phyloP scores from a whole-genome alignment of 805 yeast species.

The Lipomyces orientalis region DNA sequence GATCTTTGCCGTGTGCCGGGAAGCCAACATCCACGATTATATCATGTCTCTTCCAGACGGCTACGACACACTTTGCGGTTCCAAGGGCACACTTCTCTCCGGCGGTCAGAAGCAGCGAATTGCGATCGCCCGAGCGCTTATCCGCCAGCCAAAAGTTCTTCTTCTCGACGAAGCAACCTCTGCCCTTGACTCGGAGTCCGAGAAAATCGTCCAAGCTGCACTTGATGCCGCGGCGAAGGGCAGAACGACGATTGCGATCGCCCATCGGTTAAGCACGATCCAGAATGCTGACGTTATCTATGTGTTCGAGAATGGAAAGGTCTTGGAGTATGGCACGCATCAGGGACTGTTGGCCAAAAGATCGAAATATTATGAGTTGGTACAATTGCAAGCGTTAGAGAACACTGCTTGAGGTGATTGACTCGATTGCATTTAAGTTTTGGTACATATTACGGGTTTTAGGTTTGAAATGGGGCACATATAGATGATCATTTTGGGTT shows the following conservation, averaged over 20 bases:
- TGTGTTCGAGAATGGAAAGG: constrained; percentile 59
- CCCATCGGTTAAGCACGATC: constrained; percentile 72
- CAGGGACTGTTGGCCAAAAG: constrained; percentile 49
- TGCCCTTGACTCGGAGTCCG: constrained; percentile 64
- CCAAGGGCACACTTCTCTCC: constrained; percentile 57
- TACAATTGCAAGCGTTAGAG: constrained; percentile 51
- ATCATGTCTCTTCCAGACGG: constrained; percentile 60
- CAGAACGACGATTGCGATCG: constrained; percentile 76
- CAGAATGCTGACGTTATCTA: constrained; percentile 58
- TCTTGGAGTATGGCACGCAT: constrained; percentile 59
- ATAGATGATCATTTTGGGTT: neutral
- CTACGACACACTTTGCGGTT: constrained; percentile 56
- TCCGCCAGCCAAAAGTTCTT: constrained; percentile 60
- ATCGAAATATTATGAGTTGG: constrained; percentile 51
- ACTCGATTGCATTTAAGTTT: neutral
- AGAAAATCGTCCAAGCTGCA: constrained; percentile 67
- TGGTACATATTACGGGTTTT: neutral
- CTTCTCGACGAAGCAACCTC: constrained; percentile 65
- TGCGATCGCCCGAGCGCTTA: constrained; percentile 67
- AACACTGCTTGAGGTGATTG: constrained; percentile 32
- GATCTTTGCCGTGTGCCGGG: constrained; percentile 51
- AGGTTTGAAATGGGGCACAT: neutral
- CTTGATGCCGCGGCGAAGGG: constrained; percentile 61
- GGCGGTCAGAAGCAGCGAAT: constrained; percentile 72
- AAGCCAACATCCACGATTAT: constrained; percentile 60